Evolutionary conservation across 176 grass and related monocot species (phyloP), one percentile per base, ranked within the genome.

Genomic region (Calamus simplicifolius): DNA sequence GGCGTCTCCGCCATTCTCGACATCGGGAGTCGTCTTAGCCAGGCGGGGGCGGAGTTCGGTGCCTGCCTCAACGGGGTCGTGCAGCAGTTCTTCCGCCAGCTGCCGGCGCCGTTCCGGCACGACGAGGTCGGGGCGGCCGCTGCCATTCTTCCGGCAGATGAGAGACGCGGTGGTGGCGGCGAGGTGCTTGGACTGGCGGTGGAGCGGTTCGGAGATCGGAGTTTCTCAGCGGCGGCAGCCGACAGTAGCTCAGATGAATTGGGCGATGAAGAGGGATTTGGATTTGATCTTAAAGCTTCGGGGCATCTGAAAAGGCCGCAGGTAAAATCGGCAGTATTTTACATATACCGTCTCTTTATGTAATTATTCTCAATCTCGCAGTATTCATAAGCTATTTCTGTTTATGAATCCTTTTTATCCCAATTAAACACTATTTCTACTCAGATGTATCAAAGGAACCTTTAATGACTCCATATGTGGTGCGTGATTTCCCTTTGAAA

Each of bases 11-110:
- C 81, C 4, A 65, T 83, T 18, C 81, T 83, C 29, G 71, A 78
- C 63, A 75, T 75, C 25, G 75, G 81, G 0, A 66, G 70, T 5
- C 81, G 81, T 66, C 75, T 79, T 25, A 59, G 70, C 16, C 81
- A 70, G 75, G 70, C 75, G 28, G 81, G 78, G 12, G 70, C 64
- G 13, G 75, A 91, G 35, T 79, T 97, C 50, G 92, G 86, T 2
- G 56, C 75, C 0, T 91, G 79, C 52, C 61, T 97, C 16, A 83
- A 85, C 72, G 93, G 87, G 26, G 76, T 85, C 18, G 79, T 92
- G 43, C 93, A 83, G 75, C 92, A 79, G 54, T 59, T 79, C 48
- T 84, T 84, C 75, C 64, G 75, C 50, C 69, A 55, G 6, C 25
- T 57, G 10, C 55, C 19, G 18, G 55, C n/a, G 25, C 18, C 21